These are phyloP conservation scores for Elsinoe ampelina DNA, from an alignment of 2,329 filamentous ascomycete species.

Conservation along the genomic window DNA sequence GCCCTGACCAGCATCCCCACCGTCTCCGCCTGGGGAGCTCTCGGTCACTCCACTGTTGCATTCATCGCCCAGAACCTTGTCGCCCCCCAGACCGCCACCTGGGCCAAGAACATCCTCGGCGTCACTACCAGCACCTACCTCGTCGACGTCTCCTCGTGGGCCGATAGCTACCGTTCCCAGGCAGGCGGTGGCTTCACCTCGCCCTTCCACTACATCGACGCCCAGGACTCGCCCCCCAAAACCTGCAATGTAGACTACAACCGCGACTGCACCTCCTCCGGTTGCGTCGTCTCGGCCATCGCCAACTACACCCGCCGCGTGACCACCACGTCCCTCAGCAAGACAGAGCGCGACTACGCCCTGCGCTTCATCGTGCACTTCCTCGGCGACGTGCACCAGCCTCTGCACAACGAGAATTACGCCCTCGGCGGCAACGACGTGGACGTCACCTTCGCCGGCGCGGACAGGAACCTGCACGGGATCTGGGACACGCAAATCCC, in stretches of 20 bases:
- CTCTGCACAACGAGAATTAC: slow-evolving; percentile 32
- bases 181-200: slow-evolving; percentile 40
- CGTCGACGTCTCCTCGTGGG: slow-evolving; percentile 45
- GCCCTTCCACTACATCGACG: slow-evolving; percentile 45
- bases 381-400: slow-evolving; percentile 34
- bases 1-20: slow-evolving; percentile 15
- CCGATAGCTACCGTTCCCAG: slow-evolving; percentile 43
- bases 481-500: slow-evolving; percentile 39
- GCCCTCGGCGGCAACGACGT: slow-evolving; percentile 32
- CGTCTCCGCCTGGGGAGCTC: slow-evolving; percentile 40
- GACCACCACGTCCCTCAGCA: slow-evolving; percentile 27
- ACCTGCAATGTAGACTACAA: slow-evolving; percentile 30
- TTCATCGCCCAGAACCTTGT: slow-evolving; percentile 45
- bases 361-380: slow-evolving; percentile 36
- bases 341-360: slow-evolving; percentile 31
- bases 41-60: slow-evolving; percentile 47
- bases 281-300: slow-evolving; percentile 35
- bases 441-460: slow-evolving; percentile 29
- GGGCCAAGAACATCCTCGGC: slow-evolving; percentile 36
- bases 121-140: slow-evolving; percentile 39
- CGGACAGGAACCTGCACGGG: slow-evolving; percentile 30
- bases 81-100: slow-evolving; percentile 33
- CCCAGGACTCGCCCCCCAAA: slow-evolving; percentile 23
- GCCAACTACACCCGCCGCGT: slow-evolving; percentile 30
- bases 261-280: slow-evolving; percentile 30